Evolutionary conservation across 2,329 filamentous ascomycete genomes (phyloP).

Genomic region (Chaetomium sp.): DNA sequence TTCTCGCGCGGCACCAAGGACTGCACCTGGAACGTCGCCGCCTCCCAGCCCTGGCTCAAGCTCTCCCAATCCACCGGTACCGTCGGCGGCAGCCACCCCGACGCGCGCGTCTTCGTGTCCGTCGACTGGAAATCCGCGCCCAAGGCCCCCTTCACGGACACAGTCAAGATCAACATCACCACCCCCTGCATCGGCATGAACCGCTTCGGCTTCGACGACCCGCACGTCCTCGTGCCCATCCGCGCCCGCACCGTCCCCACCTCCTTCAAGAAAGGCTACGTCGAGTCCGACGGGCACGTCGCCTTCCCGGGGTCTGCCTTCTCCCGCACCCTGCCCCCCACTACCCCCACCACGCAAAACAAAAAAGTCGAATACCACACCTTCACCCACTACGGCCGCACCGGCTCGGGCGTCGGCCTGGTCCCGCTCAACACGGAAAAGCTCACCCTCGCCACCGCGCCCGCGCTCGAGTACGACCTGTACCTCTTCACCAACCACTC

Average conservation of each 20-base stretch:
- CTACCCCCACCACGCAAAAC: conserved; percentile 34
- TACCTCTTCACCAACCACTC: conserved; percentile 60
- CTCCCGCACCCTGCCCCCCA: conserved; percentile 43
- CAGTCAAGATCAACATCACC: conserved; percentile 56
- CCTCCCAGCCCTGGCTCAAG: conserved; percentile 53
- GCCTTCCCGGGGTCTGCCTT: conserved; percentile 50
- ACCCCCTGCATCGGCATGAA: conserved; percentile 50
- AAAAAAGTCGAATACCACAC: conserved; percentile 51
- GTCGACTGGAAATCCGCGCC: conserved; percentile 55
- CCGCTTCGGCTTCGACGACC: conserved; percentile 45
- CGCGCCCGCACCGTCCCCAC: conserved; percentile 51
- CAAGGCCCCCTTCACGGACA: conserved; percentile 44
- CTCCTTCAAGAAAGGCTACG: conserved; percentile 59
- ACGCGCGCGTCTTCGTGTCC: conserved; percentile 56
- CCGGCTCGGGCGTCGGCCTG: conserved; percentile 59
- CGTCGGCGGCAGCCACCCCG: conserved; percentile 51
- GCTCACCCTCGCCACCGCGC: conserved; percentile 51
- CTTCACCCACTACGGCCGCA: conserved; percentile 59
- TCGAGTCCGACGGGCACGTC: conserved; percentile 62
- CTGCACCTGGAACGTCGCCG: conserved; percentile 56
- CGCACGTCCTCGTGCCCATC: conserved; percentile 58
- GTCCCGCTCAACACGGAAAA: conserved; percentile 55
- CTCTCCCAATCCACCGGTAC: conserved; percentile 54
- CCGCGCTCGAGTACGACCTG: conserved; percentile 62
- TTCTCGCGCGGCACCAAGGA: conserved; percentile 59